Base-by-base conservation (phyloP, 1,139 yeast genomes). In the Pichia sp. region DNA sequence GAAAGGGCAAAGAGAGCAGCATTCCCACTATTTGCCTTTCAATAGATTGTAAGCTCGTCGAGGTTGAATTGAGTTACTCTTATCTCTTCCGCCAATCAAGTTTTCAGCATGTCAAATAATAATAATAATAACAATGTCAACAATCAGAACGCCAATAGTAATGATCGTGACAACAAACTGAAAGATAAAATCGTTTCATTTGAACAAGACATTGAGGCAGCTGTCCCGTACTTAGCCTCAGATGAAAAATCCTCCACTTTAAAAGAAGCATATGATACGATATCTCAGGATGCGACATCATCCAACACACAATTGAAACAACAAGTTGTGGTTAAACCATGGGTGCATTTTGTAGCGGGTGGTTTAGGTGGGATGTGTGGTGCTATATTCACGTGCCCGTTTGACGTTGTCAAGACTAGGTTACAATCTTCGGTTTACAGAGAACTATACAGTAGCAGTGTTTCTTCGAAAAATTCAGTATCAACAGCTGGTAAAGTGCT, bases 271-370 rank as follows among this genome's bases (percentile, higher is more conserved):
- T 49, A 49, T 34, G 41, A 45, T 45, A 54, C 54, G 7, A 34
- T 40, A 29, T 23, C 45, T 32, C 23, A 11, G 13, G 23, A 32
- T 13, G 8, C 34, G 5, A 26, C 40, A 15, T 34, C 38, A 23
- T 38, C 41, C 6, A 13, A n/a, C 8, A 38, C 19, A 38, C 41
- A 44, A 8, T 31, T 32, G 67, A 32, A 30, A 31, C 54, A 54
- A 31, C 51, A 62, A 19, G 56, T 51, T 34, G 49, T 55, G 15
- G 82, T 85, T 2, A 81, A 80, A 62, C 95, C 95, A 54, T 92
- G 97, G 97, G 90, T 92, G 7, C 97, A 92, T 72, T 93, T 92
- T 68, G 88, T 92, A n/a, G 97, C 99, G n/a, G 99, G 99, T 45
- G 99, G 98, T 43, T 65, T 88, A 31, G 99, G 98, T 41, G 99